These are phyloP conservation scores for Cetradonia linearis DNA, from an alignment of 495 filamentous ascomycete genomes.

Conservation along the genomic window DNA sequence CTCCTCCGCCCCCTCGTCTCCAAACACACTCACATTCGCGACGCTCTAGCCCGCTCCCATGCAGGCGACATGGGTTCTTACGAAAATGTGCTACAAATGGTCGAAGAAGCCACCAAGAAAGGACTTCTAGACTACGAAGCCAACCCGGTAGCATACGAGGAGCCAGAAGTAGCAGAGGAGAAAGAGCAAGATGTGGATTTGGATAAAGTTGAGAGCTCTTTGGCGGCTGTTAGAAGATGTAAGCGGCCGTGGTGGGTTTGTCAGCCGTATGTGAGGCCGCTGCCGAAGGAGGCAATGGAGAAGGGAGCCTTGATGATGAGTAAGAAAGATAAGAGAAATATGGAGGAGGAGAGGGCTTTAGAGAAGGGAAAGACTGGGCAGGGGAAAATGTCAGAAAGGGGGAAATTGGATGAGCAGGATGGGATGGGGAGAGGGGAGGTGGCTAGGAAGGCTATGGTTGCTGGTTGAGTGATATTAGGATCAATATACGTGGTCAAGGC, in stretches of 20 bases:
- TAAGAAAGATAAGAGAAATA: constrained; percentile 40
- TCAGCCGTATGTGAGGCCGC: constrained; percentile 78
- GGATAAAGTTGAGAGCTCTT: constrained; percentile 43
- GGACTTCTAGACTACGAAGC: constrained; percentile 65
- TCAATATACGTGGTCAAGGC: not conserved
- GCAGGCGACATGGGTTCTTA: constrained; percentile 59
- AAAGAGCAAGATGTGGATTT: constrained; percentile 25
- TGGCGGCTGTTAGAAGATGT: constrained; percentile 56
- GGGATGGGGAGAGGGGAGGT: constrained; percentile 27
- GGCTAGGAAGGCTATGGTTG: constrained; percentile 36
- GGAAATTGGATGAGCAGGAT: constrained; percentile 23
- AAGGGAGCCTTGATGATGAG: constrained; percentile 65
- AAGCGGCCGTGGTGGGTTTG: constrained; percentile 84
- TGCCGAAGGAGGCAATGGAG: constrained; percentile 79
- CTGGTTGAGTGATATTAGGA: constrained; percentile 19
- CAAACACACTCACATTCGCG: constrained; percentile 67
- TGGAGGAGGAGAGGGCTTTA: constrained; percentile 29
- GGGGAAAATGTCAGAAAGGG: constrained; percentile 17
- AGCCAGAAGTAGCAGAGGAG: constrained; percentile 29
- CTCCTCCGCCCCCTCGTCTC: constrained; percentile 72
- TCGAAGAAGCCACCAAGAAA: constrained; percentile 58
- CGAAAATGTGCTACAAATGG: constrained; percentile 57
- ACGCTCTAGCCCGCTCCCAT: constrained; percentile 57
- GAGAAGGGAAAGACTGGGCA: constrained; percentile 18
- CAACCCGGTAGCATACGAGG: constrained; percentile 46